These are phyloP conservation scores for Bassia scoparia DNA, from an alignment of 148 eudicot genomes.

Conservation along the genomic window DNA sequence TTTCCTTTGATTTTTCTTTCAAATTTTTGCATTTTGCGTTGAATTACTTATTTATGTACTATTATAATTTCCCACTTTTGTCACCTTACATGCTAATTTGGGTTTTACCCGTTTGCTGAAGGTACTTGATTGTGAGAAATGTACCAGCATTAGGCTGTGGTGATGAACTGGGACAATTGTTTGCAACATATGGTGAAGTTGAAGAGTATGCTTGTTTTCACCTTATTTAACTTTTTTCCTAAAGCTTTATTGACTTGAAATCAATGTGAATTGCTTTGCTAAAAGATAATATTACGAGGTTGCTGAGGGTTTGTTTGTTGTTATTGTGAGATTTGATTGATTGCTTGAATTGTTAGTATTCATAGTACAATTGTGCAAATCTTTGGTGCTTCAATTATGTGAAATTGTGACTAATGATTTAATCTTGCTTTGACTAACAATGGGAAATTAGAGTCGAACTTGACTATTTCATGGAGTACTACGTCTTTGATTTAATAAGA, in stretches of 20 bases:
- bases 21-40: neutral
- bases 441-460: neutral
- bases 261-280: conserved; percentile 5
- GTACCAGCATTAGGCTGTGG: conserved; percentile 90
- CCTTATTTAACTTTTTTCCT: neutral
- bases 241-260: neutral
- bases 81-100: no score
- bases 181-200: conserved; percentile 69
- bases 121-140: conserved; percentile 85
- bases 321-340: neutral
- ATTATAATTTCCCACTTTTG: no score
- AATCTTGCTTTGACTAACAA: neutral
- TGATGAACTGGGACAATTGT: conserved; percentile 65
- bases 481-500: conserved; percentile 6
- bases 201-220: conserved; percentile 53
- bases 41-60: neutral
- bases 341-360: neutral
- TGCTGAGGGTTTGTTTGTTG: neutral
- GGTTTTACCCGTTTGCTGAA: conserved; percentile 19
- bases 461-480: neutral
- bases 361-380: neutral
- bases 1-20: neutral
- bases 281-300: conserved; percentile 1
- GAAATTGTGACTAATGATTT: neutral
- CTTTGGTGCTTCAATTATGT: neutral